Percentiles rank a stretch among this genome's conserved stretches.
Conservation (phyloP, 164 flowering plant genomes). For the Tetrastigma voinierianum region DNA sequence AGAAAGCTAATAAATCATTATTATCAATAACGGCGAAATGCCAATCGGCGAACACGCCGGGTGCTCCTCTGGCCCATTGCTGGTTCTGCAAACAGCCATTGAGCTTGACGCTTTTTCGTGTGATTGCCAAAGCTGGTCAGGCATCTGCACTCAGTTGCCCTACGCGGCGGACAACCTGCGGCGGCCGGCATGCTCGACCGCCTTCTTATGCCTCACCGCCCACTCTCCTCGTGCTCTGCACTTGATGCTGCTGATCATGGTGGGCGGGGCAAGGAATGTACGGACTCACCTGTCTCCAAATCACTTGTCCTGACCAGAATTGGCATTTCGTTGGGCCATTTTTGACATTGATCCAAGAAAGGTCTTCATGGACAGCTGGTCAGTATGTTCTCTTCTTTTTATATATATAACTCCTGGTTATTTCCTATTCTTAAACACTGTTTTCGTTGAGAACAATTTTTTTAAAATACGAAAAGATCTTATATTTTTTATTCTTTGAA, state of each 20-base stretch:
- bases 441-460: too few relatives aligned
- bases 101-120: slow-evolving; percentile 23
- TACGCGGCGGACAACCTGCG: slow-evolving; percentile 8
- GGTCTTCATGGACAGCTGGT: slow-evolving; percentile 39
- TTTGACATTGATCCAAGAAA: slow-evolving; percentile 18
- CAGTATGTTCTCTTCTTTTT: background rate
- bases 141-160: slow-evolving; percentile 19
- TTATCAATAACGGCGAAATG: too few relatives aligned
- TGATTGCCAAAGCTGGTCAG: slow-evolving; percentile 16
- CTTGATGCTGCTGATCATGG: background rate
- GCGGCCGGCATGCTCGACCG: slow-evolving; percentile 27
- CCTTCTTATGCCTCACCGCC: slow-evolving; percentile 17
- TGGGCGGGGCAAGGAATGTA: too few relatives aligned
- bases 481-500: too few relatives aligned
- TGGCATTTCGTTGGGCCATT: slow-evolving; percentile 22
- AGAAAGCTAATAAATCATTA: too few relatives aligned
- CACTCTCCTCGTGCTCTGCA: slow-evolving; percentile 8
- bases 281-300: slow-evolving; percentile 11
- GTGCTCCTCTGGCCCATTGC: slow-evolving; percentile 7
- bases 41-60: too few relatives aligned
- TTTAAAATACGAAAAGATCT: too few relatives aligned
- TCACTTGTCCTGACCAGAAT: slow-evolving; percentile 17
- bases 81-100: too few relatives aligned
- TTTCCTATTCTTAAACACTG: too few relatives aligned
- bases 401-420: too few relatives aligned